These are phyloP conservation scores for Yarrowia sp. DNA, from an alignment of 805 yeast genomes.

Conservation along the genomic window DNA sequence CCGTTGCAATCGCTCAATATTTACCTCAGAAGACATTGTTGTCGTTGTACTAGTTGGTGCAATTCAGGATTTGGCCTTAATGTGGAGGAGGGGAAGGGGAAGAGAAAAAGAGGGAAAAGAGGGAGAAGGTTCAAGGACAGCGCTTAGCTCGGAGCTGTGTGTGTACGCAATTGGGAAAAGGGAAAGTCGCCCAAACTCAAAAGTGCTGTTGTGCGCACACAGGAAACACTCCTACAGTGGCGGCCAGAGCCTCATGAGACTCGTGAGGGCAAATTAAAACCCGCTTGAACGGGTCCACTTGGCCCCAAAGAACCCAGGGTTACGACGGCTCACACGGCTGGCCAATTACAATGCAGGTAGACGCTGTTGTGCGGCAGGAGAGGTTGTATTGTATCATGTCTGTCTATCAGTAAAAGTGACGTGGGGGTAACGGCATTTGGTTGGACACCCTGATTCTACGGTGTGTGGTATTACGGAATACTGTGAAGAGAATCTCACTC, in stretches of 20 bases:
- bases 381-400: not conserved
- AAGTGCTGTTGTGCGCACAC: slow-evolving; percentile 15
- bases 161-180: slow-evolving; percentile 38
- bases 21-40: slow-evolving; percentile 39
- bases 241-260: slow-evolving; percentile 16
- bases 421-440: slow-evolving; percentile 32
- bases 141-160: slow-evolving; percentile 36
- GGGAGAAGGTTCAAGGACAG: slow-evolving; percentile 38
- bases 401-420: slow-evolving; percentile 2
- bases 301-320: not conserved
- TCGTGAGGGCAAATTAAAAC: not conserved
- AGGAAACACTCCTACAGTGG: slow-evolving; percentile 6
- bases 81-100: slow-evolving; percentile 40
- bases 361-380: too few species aligned
- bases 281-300: not conserved
- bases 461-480: too few species aligned
- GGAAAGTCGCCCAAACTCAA: slow-evolving; percentile 35
- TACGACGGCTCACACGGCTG: too few species aligned
- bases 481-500: too few species aligned
- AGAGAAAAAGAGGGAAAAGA: slow-evolving; percentile 39
- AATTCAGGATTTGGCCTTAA: slow-evolving; percentile 38
- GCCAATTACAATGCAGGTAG: too few species aligned
- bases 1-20: slow-evolving; percentile 31
- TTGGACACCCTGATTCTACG: slow-evolving; percentile 4
- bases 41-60: slow-evolving; percentile 37